These are phyloP conservation scores for Serendipita sp. DNA, from an alignment of 768 basidiomycete genomes.

Conservation along the genomic window DNA sequence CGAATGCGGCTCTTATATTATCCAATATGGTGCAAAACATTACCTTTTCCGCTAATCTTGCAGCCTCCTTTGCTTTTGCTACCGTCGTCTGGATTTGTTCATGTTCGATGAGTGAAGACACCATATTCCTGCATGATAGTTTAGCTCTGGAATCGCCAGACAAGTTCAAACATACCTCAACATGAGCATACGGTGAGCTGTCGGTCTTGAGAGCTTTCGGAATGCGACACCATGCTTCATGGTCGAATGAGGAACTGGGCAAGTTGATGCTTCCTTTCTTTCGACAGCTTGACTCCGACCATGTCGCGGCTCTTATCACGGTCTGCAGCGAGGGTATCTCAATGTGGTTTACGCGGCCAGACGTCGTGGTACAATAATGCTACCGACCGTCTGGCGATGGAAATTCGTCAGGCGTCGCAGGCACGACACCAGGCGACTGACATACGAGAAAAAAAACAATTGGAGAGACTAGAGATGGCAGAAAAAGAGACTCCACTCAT, in stretches of 20 bases:
- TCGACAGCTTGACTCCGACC: neutral
- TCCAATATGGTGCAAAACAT: too few species aligned
- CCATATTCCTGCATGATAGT: constrained; percentile 54
- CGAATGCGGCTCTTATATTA: neutral
- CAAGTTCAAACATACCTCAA: constrained; percentile 38
- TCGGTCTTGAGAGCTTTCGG: constrained; percentile 79
- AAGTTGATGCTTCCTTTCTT: neutral
- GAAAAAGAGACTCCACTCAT: too few species aligned
- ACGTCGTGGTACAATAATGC: neutral
- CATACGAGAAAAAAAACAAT: neutral
- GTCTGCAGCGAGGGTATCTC: constrained; percentile 5
- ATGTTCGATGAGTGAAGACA: constrained; percentile 85
- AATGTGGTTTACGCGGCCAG: neutral
- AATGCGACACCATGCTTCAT: constrained; percentile 95
- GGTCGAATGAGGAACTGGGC: constrained; percentile 8
- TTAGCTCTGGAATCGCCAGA: neutral
- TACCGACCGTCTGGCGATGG: neutral
- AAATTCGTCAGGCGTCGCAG: neutral
- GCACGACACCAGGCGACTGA: neutral
- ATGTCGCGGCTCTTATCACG: constrained; percentile 5
- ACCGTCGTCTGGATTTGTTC: constrained; percentile 92
- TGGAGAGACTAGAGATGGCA: neutral
- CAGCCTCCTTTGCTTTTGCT: constrained; percentile 85
- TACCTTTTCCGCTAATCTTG: constrained; percentile 85
- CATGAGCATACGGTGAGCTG: constrained; percentile 86